phyloP scores from a whole-genome alignment of 306 rosid species.

The Ceratonia siliqua region DNA sequence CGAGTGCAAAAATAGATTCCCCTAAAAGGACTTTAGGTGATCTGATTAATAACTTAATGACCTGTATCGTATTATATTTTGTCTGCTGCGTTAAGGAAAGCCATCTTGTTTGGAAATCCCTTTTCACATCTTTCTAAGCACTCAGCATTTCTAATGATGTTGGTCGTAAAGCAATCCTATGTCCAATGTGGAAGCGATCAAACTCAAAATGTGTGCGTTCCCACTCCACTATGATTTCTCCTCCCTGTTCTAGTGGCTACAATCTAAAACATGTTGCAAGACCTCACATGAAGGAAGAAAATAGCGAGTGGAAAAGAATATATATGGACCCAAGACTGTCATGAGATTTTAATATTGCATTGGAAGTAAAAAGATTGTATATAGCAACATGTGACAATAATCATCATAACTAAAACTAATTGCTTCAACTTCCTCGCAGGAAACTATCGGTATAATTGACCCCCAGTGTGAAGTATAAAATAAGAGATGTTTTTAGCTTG shows the following conservation, averaged over 20 bases:
- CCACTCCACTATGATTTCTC: not conserved
- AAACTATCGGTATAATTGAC: too few relatives aligned
- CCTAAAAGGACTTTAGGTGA: constrained; percentile 30
- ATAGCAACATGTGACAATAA: too few relatives aligned
- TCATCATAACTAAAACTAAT: too few relatives aligned
- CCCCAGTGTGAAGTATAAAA: too few relatives aligned
- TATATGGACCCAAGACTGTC: too few relatives aligned
- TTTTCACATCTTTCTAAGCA: constrained; percentile 31
- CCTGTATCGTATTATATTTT: constrained; percentile 12
- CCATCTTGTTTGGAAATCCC: constrained; percentile 30
- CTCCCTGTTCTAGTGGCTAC: not conserved
- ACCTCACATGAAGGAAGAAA: not conserved
- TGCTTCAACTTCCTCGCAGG: too few relatives aligned
- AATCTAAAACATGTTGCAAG: too few relatives aligned
- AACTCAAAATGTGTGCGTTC: constrained; percentile 13
- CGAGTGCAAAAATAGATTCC: constrained; percentile 40
- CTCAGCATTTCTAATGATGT: constrained; percentile 33
- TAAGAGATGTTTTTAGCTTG: too few relatives aligned
- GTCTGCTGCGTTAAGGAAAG: constrained; percentile 34
- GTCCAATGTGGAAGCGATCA: constrained; percentile 29
- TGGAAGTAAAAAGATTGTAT: too few relatives aligned
- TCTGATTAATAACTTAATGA: constrained; percentile 27
- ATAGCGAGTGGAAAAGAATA: not conserved
- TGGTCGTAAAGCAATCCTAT: constrained; percentile 40
- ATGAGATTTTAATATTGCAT: too few relatives aligned